Base-by-base conservation (phyloP, 1,139 yeast species). In the Yamadazyma taylorii region DNA sequence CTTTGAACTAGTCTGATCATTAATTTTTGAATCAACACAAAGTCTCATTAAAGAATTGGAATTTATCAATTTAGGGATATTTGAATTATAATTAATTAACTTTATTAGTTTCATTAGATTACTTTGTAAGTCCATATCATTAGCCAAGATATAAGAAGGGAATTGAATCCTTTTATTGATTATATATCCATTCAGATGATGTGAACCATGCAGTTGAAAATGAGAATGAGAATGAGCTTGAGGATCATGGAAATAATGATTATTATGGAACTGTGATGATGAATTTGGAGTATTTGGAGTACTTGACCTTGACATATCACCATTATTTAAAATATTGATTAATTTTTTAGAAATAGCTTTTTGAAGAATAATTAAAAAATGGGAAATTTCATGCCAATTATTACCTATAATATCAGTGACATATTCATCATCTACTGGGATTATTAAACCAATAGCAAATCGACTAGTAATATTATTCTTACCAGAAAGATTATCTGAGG, bases 311-410 rank as follows among this genome's bases (percentile, higher is more conserved):
- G 30, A 9, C 6, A 9, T 4, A 4, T 27, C 30, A 6, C 12
- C 15, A 25, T 14, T 27, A 34, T 52, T 47, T 37, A 60, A 56
- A 13, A 56, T 52, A 11, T 43, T 39, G 5, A 66, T 50, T 30
- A 75, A 51, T 42, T 69, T 72, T 36, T 66, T 59, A 19, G 60
- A 53, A 8, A 74, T 60, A 6, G 60, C 36, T 34, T 60, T 60
- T 47, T 75, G 80, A 14, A 74, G 52, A 3, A 60, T 42, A 2
- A 69, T 55, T 31, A 75, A 47, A 34, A 58, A 71, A 40, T 63
- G 70, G 8, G 73, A 58, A 12, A 75, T 60, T 37, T 70, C 78
- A 16, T 61, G 61, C 81, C 81, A 77, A 46, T 73, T 72, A 41
- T 67, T 67, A 26, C 73, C 61, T 4, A 77, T 51, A 5, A 69